Evolutionary conservation across 768 basidiomycete species (phyloP).

Genomic region (Leccinum subtestaceum): DNA sequence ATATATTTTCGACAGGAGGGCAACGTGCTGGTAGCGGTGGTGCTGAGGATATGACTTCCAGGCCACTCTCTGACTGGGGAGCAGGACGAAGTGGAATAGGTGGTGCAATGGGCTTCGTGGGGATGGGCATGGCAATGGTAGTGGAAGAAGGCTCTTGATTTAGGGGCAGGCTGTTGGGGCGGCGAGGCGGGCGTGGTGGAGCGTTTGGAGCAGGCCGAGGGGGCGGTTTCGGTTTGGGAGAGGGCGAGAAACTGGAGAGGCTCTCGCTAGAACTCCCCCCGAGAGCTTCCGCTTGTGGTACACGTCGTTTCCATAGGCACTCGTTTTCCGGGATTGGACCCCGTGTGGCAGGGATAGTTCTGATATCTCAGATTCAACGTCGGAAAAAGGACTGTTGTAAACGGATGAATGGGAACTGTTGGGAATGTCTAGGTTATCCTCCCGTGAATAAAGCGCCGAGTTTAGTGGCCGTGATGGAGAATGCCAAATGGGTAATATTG

Average conservation of each 20-base stretch:
- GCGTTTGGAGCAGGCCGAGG: slow-evolving; percentile 18
- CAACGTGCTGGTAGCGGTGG: slow-evolving; percentile 40
- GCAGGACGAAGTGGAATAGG: slow-evolving; percentile 42
- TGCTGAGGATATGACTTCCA: slow-evolving; percentile 7
- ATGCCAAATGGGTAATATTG: slow-evolving; percentile 17
- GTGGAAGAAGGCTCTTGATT: background rate
- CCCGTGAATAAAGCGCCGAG: slow-evolving; percentile 18
- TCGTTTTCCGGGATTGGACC: slow-evolving; percentile 6
- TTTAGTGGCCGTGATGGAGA: slow-evolving; percentile 16
- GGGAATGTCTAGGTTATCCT: slow-evolving; percentile 22
- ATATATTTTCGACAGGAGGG: slow-evolving; percentile 19
- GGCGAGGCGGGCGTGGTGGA: slow-evolving; percentile 24
- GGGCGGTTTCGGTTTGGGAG: slow-evolving; percentile 21
- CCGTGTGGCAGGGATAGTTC: slow-evolving; percentile 17
- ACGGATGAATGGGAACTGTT: slow-evolving; percentile 22
- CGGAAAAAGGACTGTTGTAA: slow-evolving; percentile 29
- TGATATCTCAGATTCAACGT: slow-evolving; percentile 29
- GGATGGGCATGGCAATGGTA: slow-evolving; percentile 5
- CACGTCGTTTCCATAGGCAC: background rate
- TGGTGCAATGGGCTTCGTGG: slow-evolving; percentile 25
- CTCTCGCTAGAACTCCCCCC: slow-evolving; percentile 26
- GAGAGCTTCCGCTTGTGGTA: slow-evolving; percentile 14
- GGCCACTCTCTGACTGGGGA: slow-evolving; percentile 7
- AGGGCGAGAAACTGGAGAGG: slow-evolving; percentile 5
- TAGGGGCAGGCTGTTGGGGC: slow-evolving; percentile 3